These are phyloP conservation scores for Leucocoprinus leucothites DNA, from an alignment of 768 basidiomycete genomes.

Conservation along the genomic window DNA sequence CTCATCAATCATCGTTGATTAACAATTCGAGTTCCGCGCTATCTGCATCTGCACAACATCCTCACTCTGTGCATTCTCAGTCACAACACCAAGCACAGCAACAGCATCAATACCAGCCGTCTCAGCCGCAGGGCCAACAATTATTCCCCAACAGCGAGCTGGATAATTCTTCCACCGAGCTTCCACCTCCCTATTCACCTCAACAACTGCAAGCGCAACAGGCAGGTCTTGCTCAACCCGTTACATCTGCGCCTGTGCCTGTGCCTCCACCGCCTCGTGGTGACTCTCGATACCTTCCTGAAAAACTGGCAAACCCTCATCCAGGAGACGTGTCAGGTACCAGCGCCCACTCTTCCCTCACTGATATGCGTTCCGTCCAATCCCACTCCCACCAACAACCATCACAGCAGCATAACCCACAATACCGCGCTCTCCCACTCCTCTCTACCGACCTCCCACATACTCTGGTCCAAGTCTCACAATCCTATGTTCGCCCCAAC, in stretches of 20 bases:
- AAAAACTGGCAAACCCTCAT: conserved; percentile 13
- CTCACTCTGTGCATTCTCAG: conserved; percentile 12
- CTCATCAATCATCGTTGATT: conserved; percentile 5
- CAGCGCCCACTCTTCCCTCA: neutral
- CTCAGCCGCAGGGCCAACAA: too few relatives aligned
- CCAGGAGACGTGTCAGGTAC: conserved; percentile 1
- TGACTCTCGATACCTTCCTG: conserved; percentile 1
- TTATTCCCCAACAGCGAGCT: neutral
- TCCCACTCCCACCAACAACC: conserved; percentile 14
- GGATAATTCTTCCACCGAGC: neutral
- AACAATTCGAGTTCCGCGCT: neutral
- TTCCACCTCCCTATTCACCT: neutral
- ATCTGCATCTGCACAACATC: neutral
- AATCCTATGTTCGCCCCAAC: conserved; percentile 84
- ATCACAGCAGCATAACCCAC: neutral
- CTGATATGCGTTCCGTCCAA: neutral
- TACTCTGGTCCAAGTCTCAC: conserved; percentile 68
- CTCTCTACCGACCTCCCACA: conserved; percentile 68
- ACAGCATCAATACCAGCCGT: too few relatives aligned
- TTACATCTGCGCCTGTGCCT: neutral
- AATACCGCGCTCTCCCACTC: conserved; percentile 61
- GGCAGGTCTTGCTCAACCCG: too few relatives aligned
- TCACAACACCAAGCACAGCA: neutral
- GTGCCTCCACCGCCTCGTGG: neutral
- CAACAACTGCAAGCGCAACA: neutral